Evolutionary conservation across 768 basidiomycete species (phyloP), one percentile per base, ranked within the genome.

Genomic region (Leucocoprinus birnbaumii): DNA sequence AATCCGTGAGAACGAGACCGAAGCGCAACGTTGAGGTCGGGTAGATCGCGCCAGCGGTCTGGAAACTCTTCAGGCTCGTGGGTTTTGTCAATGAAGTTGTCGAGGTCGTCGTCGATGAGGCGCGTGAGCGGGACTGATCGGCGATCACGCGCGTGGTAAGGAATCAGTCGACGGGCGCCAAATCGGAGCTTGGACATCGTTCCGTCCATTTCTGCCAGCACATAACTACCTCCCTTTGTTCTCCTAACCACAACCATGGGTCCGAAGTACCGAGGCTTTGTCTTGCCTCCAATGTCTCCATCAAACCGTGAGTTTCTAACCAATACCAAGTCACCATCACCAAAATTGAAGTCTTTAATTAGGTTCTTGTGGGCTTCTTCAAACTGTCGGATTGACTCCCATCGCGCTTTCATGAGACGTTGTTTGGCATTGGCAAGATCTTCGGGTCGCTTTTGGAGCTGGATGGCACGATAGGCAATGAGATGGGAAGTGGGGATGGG

Each of bases 181-280:
- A 65, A 56, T 8, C 52, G 51, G 1, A 57, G 37, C 19, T 62
- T 48, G 9, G 57, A 62, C 0, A 67, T 51, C 1, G 65, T 53
- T 0, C 68, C 63, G 45, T 68, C 61, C 5, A 70, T 34, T 52
- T 68, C 65, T 0, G 60, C 57, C 1, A 70, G 44, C 13, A 64
- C 51, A 40, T 68, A 70, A 3, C 64, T 55, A 18, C 66, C 66
- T 2, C 67, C 64, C 8, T 16, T 44, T 9, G 58, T 66, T 8
- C 61, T 54, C n/a, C 58, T 19, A 2, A 72, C 40, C 0, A 76
- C 68, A 2, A 67, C 49, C 31, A 66, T 63, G 0, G 73, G 73
- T 10, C 73, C 73, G 7, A 67, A 51, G 51, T 74, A 74, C 6
- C 65, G 21, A 18, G 65, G 60, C 21, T 60, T 60, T 4, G 62